phyloP scores from a whole-genome alignment of 2,329 filamentous ascomycete genomes.

The Hypoxylon sp. region DNA sequence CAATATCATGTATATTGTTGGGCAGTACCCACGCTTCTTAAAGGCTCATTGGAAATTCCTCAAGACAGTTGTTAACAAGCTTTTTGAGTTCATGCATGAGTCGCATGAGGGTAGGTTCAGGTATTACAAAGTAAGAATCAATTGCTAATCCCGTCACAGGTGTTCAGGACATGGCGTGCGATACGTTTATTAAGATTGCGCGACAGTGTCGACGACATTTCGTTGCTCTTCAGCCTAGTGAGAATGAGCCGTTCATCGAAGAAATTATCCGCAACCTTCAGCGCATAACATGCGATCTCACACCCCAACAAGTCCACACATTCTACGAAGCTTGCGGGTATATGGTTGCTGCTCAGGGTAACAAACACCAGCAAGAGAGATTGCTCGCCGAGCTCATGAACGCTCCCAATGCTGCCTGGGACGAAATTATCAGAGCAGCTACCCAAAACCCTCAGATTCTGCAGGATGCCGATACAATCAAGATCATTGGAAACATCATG shows the following conservation, averaged over 20 bases:
- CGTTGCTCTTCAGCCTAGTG: constrained; percentile 92
- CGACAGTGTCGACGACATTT: constrained; percentile 98
- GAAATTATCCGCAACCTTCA: constrained; percentile 96
- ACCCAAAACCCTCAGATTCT: constrained; percentile 85
- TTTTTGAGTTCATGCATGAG: constrained; percentile 99
- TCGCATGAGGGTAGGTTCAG: constrained; percentile 85
- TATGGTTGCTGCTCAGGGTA: constrained; percentile 98
- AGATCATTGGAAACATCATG: constrained; percentile 99
- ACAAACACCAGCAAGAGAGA: constrained; percentile 91
- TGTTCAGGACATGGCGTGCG: constrained; percentile 99
- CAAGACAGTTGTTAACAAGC: constrained; percentile 99
- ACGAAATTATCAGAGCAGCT: constrained; percentile 89
- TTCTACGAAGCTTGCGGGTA: constrained; percentile 99
- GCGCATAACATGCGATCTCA: constrained; percentile 94
- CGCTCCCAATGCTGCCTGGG: constrained; percentile 93
- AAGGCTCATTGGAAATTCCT: constrained; percentile 99
- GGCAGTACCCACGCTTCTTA: constrained; percentile 96
- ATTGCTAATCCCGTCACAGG: constrained; percentile 57
- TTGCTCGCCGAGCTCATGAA: constrained; percentile 92
- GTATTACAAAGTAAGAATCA: background rate
- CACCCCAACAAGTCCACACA: constrained; percentile 96
- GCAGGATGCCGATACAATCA: constrained; percentile 94
- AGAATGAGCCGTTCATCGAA: constrained; percentile 96
- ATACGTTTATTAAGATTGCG: constrained; percentile 99
- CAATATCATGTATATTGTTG: constrained; percentile 99